A percentile compares a stretch with the other conserved stretches of the same genome.
These are phyloP conservation scores for Saccharomyces hybrid DNA, from an alignment of 1,139 yeast genomes.

Conservation along the genomic window DNA sequence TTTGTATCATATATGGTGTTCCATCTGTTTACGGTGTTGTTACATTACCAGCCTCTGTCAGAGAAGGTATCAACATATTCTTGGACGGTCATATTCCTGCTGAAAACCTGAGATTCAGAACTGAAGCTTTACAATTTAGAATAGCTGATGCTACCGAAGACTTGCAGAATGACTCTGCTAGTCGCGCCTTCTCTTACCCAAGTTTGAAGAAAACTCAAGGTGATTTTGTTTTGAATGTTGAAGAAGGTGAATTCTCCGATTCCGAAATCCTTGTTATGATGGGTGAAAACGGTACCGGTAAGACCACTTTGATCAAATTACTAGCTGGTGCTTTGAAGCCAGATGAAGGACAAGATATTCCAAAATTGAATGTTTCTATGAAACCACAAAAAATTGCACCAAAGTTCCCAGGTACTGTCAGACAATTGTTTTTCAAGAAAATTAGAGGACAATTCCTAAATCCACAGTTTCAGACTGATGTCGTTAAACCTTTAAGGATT, in stretches of 20 bases:
- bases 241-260: slow-evolving; percentile 86
- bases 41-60: slow-evolving; percentile 87
- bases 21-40: slow-evolving; percentile 98
- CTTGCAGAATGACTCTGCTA: slow-evolving; percentile 65
- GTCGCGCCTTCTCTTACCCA: slow-evolving; percentile 65
- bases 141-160: slow-evolving; percentile 86
- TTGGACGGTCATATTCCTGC: slow-evolving; percentile 96
- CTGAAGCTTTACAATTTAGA: slow-evolving; percentile 90
- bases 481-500: slow-evolving; percentile 86
- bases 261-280: slow-evolving; percentile 97
- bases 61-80: slow-evolving; percentile 98
- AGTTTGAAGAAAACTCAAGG: slow-evolving; percentile 86
- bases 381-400: slow-evolving; percentile 99
- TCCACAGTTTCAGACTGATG: slow-evolving; percentile 98
- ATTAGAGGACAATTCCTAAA: slow-evolving; percentile 88
- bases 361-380: slow-evolving; percentile 88
- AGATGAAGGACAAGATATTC: slow-evolving; percentile 69
- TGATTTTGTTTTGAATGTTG: slow-evolving; percentile 77
- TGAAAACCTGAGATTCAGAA: slow-evolving; percentile 93
- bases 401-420: slow-evolving; percentile 94
- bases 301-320: slow-evolving; percentile 91
- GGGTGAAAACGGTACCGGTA: slow-evolving; percentile 99
- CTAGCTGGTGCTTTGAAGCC: slow-evolving; percentile 90
- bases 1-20: slow-evolving; percentile 93
- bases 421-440: slow-evolving; percentile 93